A percentile compares a stretch with the other conserved stretches of the same genome.
phyloP scores from a whole-genome alignment of 208 protist genomes.

The Leishmania major region DNA sequence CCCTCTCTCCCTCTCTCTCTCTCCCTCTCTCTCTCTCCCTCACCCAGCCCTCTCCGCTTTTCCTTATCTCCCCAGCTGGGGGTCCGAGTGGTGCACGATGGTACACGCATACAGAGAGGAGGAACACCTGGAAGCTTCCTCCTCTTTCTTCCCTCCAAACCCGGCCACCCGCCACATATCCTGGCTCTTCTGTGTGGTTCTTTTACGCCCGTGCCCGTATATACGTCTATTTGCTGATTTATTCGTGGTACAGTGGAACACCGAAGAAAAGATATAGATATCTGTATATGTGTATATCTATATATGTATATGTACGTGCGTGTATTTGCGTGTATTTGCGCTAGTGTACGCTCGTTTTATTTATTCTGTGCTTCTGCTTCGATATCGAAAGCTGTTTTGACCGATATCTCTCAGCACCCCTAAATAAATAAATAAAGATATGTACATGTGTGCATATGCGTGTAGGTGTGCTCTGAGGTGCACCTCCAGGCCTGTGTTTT shows the following conservation, averaged over 20 bases:
- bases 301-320: background rate
- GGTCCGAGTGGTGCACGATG: background rate
- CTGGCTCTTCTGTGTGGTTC: too few relatives aligned
- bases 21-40: background rate
- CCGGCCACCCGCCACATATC: background rate
- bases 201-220: too few relatives aligned
- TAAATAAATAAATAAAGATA: background rate
- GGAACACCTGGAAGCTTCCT: background rate
- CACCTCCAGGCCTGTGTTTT: background rate
- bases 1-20: background rate
- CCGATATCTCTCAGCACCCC: background rate
- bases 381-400: background rate
- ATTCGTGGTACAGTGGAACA: too few relatives aligned
- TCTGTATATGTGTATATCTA: background rate
- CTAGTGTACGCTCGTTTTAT: background rate
- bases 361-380: too few relatives aligned
- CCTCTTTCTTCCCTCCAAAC: background rate
- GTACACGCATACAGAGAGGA: background rate
- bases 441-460: background rate
- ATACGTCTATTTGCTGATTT: too few relatives aligned
- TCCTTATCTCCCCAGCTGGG: background rate
- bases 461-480: background rate
- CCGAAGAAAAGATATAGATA: too few relatives aligned
- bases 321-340: background rate
- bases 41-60: background rate